Evolutionary conservation across 495 filamentous ascomycete species (phyloP).

Genomic region (Aspergillus funiculosus): DNA sequence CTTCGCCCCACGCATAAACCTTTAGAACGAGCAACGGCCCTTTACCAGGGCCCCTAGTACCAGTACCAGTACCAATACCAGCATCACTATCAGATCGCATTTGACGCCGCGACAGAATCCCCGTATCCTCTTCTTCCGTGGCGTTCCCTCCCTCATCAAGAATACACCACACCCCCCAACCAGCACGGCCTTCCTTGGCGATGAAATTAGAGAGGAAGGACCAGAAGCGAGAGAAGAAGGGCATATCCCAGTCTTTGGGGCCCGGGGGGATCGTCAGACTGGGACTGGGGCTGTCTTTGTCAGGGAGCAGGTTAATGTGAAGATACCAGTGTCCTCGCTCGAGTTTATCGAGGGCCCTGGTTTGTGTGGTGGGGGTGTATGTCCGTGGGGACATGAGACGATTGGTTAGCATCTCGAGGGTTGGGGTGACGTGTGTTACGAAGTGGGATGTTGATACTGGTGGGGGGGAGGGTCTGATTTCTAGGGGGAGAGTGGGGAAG

Average conservation of each 20-base stretch:
- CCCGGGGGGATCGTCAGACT: neutral
- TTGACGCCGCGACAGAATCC: too few species aligned
- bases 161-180: constrained; percentile 62
- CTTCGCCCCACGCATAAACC: constrained; percentile 62
- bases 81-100: too few species aligned
- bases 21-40: too few species aligned
- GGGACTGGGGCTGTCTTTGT: constrained; percentile 1
- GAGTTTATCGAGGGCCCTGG: constrained; percentile 44
- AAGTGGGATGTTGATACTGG: constrained; percentile 35
- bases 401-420: constrained; percentile 45
- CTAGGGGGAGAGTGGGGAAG: constrained; percentile 2
- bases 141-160: constrained; percentile 30
- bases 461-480: constrained; percentile 44
- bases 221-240: constrained; percentile 51
- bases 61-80: too few species aligned
- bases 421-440: constrained; percentile 49
- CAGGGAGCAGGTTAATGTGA: constrained; percentile 30
- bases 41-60: too few species aligned
- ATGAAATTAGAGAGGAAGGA: constrained; percentile 54
- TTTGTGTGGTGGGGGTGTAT: constrained; percentile 47
- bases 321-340: constrained; percentile 69
- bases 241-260: constrained; percentile 18
- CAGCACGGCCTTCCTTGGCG: constrained; percentile 48
- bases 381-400: constrained; percentile 46
- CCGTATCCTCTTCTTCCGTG: too few species aligned